Conservation (phyloP, 2,329 filamentous ascomycete genomes). For the Aspergillus texensis region DNA sequence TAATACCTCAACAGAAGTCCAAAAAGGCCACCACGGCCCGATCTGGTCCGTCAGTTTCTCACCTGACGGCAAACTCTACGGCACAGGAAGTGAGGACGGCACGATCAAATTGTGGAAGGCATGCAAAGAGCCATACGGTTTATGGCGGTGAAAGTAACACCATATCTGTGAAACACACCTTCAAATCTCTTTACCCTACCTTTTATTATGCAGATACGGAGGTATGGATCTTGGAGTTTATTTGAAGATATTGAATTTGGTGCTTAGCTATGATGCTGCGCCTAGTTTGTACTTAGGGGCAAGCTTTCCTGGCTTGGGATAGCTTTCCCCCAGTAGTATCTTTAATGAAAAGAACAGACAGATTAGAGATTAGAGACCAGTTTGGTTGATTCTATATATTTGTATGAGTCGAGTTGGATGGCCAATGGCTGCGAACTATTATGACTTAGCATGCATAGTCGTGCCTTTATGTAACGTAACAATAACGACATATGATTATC, state of each 20-base stretch:
- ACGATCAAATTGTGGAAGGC: constrained; percentile 91
- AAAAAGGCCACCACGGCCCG: constrained; percentile 95
- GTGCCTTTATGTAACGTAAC: background rate
- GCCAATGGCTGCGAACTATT: background rate
- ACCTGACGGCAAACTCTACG: constrained; percentile 93
- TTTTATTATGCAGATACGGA: background rate
- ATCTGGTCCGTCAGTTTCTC: constrained; percentile 97
- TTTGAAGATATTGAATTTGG: background rate
- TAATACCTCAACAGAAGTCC: constrained; percentile 64
- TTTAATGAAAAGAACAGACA: background rate
- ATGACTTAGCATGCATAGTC: background rate
- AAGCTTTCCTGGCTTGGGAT: background rate
- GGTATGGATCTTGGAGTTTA: background rate
- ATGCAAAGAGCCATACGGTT: constrained; percentile 64
- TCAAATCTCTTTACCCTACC: background rate
- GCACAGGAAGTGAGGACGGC: constrained; percentile 93
- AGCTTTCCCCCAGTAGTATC: background rate
- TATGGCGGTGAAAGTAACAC: constrained; percentile 57
- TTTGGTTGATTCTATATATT: background rate
- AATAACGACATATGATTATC: background rate
- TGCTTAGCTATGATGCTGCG: background rate
- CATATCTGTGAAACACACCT: background rate
- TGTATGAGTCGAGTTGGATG: background rate
- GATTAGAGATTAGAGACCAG: background rate
- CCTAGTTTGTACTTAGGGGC: background rate